Percentiles rank a stretch among this genome's conserved stretches.
Conservation (phyloP, 176 grass and related monocot genomes). For the Tuctoria greenei region DNA sequence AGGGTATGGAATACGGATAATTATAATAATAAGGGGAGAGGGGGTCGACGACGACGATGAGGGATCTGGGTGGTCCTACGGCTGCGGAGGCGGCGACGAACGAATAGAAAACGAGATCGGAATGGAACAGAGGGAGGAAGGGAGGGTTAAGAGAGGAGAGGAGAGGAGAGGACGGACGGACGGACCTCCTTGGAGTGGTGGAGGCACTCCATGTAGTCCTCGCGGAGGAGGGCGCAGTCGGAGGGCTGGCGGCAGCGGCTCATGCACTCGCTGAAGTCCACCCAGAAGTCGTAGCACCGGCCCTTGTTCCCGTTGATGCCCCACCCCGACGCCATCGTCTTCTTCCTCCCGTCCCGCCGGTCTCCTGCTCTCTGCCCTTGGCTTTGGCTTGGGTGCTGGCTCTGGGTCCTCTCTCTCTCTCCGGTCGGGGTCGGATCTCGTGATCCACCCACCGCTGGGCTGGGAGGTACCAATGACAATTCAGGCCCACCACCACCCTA, state of each 20-base stretch:
- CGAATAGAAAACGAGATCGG: not conserved
- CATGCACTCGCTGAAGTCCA: conserved; percentile 99
- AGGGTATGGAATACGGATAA: not conserved
- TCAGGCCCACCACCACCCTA: conserved; percentile 16
- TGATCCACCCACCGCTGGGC: not conserved
- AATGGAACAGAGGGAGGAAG: too few species aligned
- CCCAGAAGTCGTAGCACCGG: conserved; percentile 98
- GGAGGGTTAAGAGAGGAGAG: accelerated
- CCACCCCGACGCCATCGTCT: conserved; percentile 89
- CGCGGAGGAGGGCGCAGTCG: conserved; percentile 89
- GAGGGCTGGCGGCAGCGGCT: conserved; percentile 87
- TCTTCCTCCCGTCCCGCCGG: not conserved
- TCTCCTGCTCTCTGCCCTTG: not conserved
- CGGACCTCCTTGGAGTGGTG: conserved; percentile 95
- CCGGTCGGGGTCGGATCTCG: not conserved
- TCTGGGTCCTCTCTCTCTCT: not conserved
- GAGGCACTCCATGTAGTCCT: conserved; percentile 98
- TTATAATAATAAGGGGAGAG: too few species aligned
- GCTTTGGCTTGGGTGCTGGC: not conserved
- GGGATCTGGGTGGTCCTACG: conserved; percentile 12
- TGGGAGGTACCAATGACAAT: conserved; percentile 21
- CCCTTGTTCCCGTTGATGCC: conserved; percentile 98
- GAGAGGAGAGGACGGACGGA: not conserved
- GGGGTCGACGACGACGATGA: not conserved
- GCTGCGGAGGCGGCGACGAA: not conserved